These are phyloP conservation scores for Bipolaris oryzae DNA, from an alignment of 2,329 filamentous ascomycete genomes.

Conservation along the genomic window DNA sequence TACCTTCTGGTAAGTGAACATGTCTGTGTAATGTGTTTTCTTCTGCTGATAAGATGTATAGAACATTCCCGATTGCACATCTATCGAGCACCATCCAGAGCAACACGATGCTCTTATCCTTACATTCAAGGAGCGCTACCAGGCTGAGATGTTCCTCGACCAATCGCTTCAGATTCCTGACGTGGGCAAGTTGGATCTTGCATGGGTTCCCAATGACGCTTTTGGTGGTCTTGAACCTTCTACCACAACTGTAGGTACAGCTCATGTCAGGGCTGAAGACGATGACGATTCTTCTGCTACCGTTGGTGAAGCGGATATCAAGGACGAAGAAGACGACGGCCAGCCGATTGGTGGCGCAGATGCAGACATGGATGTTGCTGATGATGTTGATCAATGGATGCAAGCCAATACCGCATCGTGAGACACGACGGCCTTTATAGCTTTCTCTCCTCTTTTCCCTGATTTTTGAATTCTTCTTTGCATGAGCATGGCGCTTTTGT, in stretches of 20 bases:
- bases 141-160: slow-evolving; percentile 71
- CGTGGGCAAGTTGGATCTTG: slow-evolving; percentile 67
- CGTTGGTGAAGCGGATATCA: slow-evolving; percentile 14
- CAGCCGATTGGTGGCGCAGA: slow-evolving; percentile 18
- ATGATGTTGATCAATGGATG: slow-evolving; percentile 43
- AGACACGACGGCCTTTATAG: neutral
- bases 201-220: slow-evolving; percentile 62
- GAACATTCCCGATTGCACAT: slow-evolving; percentile 47
- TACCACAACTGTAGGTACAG: neutral
- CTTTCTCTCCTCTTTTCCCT: neutral
- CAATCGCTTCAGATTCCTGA: slow-evolving; percentile 65
- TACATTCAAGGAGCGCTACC: slow-evolving; percentile 56
- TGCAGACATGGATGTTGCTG: slow-evolving; percentile 43
- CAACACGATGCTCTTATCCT: slow-evolving; percentile 49
- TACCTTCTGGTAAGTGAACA: slow-evolving; percentile 61
- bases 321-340: slow-evolving; percentile 12
- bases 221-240: slow-evolving; percentile 21
- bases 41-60: slow-evolving; percentile 17
- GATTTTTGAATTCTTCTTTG: neutral
- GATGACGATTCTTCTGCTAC: slow-evolving; percentile 27
- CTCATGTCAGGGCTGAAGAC: neutral
- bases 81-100: slow-evolving; percentile 48
- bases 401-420: slow-evolving; percentile 2
- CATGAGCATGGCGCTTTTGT: slow-evolving; percentile 2
- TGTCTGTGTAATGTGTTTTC: too few relatives aligned